Base-by-base conservation (phyloP, 2,329 filamentous ascomycete genomes). In the Colletotrichum phormii region DNA sequence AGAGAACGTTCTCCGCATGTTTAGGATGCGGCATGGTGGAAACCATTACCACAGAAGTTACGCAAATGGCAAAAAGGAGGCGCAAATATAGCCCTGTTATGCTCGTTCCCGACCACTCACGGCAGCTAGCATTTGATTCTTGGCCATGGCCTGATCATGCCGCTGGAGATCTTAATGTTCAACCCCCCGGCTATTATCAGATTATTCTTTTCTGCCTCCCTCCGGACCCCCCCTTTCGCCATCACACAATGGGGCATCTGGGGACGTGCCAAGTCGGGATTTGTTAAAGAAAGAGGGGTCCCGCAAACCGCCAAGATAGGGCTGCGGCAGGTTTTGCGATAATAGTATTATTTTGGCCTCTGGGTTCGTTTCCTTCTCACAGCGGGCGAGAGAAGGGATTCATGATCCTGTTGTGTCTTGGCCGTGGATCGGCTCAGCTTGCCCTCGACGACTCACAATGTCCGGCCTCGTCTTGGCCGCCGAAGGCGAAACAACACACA, bases 401-500 rank as follows among this genome's bases (percentile, higher is more conserved):
- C 59, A 73, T 73, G 71, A 61, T 12, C 37, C n/a, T 22, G n/a
- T 71, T 11, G 70, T 55, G 55, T 71, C 49, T 71, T 62, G 71
- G 61, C 71, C 67, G 71, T 71, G 37, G 60, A 73, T 53, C 67
- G 71, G 71, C 71, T 70, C 46, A 72, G 42, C 55, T 51, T 33
- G 42, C 67, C 51, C 12, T 63, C 55, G 26, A 60, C 18, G 24
- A 22, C 37, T 31, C 46, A 71, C 33, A 1, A 73, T 73, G 71
- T 18, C 33, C 55, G 66, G 46, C 35, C 60, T 72, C 22, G 9
- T 61, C 46, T 15, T 58, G 22, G 55, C 55, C 29, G 61, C 71
- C 3, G 29, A 65, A 33, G 24, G 46, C 67, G 66, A 57, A 11
- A 15, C n/a, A 1, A n/a, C 55, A 24, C 35, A 31, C 15, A 26